A percentile compares a stretch with the other conserved stretches of the same genome.
Evolutionary conservation across 2,329 filamentous ascomycete genomes (phyloP).

Genomic region (Ascochyta koolunga): DNA sequence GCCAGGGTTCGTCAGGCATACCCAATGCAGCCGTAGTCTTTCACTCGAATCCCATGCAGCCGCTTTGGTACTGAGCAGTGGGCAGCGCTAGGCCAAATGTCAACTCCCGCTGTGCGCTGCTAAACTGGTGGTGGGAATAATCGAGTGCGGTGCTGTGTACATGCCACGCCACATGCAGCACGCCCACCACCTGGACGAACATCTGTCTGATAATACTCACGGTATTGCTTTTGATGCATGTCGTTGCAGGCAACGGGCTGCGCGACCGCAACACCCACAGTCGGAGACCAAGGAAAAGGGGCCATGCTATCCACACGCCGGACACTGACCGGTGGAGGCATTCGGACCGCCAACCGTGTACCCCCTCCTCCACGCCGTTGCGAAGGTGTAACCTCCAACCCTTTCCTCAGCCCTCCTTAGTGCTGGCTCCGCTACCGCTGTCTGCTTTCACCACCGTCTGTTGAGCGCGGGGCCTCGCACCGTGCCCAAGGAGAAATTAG

Average conservation of each 20-base stretch:
- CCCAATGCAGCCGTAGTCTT: slow-evolving; percentile 20
- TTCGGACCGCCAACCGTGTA: slow-evolving; percentile 27
- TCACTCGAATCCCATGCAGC: slow-evolving; percentile 32
- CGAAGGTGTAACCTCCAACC: slow-evolving; percentile 24
- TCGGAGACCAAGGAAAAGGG: slow-evolving; percentile 4
- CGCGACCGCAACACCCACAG: slow-evolving; percentile 5
- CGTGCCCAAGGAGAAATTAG: slow-evolving; percentile 32
- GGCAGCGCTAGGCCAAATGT: slow-evolving; percentile 8
- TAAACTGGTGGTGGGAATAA: slow-evolving; percentile 25
- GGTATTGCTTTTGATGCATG: slow-evolving; percentile 3
- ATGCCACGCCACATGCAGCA: too few species aligned
- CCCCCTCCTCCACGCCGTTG: slow-evolving; percentile 31
- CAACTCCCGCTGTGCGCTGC: slow-evolving; percentile 6
- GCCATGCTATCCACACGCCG: slow-evolving; percentile 16
- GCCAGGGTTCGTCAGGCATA: slow-evolving; percentile 13
- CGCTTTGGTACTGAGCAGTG: slow-evolving; percentile 22
- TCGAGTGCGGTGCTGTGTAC: too few species aligned
- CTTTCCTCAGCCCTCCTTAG: slow-evolving; percentile 22
- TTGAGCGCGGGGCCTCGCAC: slow-evolving; percentile 23
- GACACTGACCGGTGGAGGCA: slow-evolving; percentile 24
- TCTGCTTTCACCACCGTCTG: slow-evolving; percentile 24
- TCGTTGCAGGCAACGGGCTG: slow-evolving; percentile 2
- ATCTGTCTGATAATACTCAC: not conserved
- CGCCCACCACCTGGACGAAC: not conserved
- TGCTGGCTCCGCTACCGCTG: slow-evolving; percentile 30